A percentile compares a stretch with the other conserved stretches of the same genome.
These are phyloP conservation scores for Metschnikowia peoriensis DNA, from an alignment of 805 yeast species.

Conservation along the genomic window DNA sequence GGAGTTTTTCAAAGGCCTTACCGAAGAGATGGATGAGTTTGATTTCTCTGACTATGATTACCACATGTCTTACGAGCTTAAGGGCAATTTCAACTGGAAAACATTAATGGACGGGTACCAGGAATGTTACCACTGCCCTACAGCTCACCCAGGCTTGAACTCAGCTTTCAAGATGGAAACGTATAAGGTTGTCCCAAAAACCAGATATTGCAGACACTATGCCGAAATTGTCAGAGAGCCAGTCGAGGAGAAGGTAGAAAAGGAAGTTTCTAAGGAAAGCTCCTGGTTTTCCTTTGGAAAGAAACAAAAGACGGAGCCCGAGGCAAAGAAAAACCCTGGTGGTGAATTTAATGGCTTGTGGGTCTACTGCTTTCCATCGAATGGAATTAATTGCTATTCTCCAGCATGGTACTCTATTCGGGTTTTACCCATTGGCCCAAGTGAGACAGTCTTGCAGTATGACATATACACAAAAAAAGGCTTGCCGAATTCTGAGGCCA, in stretches of 20 bases:
- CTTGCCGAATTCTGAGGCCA: constrained; percentile 47
- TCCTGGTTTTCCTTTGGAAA: constrained; percentile 55
- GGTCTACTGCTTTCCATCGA: constrained; percentile 60
- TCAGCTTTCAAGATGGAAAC: constrained; percentile 61
- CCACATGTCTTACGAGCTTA: constrained; percentile 62
- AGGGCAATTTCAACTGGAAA: constrained; percentile 65
- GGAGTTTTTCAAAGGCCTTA: constrained; percentile 51
- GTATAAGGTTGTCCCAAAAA: constrained; percentile 60
- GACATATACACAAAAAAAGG: constrained; percentile 64
- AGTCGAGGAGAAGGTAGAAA: constrained; percentile 14
- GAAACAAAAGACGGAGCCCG: constrained; percentile 22
- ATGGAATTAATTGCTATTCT: constrained; percentile 62
- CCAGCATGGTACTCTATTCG: constrained; percentile 67
- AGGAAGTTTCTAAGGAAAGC: constrained; percentile 24
- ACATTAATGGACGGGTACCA: constrained; percentile 68
- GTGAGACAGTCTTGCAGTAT: constrained; percentile 56
- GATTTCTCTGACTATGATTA: constrained; percentile 62
- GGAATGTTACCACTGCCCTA: constrained; percentile 68
- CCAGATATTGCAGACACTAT: constrained; percentile 59
- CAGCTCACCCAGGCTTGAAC: constrained; percentile 61
- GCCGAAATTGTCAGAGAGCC: constrained; percentile 48
- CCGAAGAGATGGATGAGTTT: constrained; percentile 52
- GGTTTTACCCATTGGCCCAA: constrained; percentile 54
- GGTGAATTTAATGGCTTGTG: constrained; percentile 63
- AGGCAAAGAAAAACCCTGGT: constrained; percentile 49